These are phyloP conservation scores for Beauveria caledonica DNA, from an alignment of 2,329 filamentous ascomycete genomes.

Conservation along the genomic window DNA sequence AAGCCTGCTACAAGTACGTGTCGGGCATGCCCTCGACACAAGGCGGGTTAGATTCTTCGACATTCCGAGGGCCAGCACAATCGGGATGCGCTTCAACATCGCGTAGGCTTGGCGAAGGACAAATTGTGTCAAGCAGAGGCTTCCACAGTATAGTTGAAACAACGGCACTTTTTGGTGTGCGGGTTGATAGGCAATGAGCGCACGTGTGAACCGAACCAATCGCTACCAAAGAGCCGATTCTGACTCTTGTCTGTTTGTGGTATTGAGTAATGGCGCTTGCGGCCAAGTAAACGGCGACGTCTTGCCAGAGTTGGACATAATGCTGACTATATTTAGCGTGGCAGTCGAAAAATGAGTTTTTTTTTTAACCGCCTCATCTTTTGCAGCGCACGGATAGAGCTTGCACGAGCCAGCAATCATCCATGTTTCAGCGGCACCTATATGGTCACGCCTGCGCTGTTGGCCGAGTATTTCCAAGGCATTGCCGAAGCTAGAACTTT, in stretches of 20 bases:
- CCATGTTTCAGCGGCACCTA: neutral
- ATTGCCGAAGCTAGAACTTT: neutral
- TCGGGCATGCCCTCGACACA: neutral
- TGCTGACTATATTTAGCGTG: neutral
- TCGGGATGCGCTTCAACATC: neutral
- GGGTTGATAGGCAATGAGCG: neutral
- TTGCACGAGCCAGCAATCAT: neutral
- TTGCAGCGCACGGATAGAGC: neutral
- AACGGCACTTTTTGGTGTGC: neutral
- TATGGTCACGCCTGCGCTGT: neutral
- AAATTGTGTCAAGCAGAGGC: neutral
- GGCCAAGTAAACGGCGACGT: neutral
- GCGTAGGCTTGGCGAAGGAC: too few species aligned
- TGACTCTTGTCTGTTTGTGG: neutral
- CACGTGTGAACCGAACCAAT: neutral
- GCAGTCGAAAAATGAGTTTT: neutral
- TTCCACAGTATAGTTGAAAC: neutral
- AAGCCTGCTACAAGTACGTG: neutral
- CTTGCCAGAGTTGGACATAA: neutral
- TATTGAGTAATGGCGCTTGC: neutral
- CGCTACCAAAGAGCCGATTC: neutral
- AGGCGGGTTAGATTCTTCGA: neutral
- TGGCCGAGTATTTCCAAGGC: neutral
- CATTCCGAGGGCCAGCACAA: too few species aligned
- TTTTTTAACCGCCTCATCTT: neutral